Percentiles rank a stretch among this genome's conserved stretches.
phyloP scores from a whole-genome alignment of 352 stramenopile species.

The Phytophthora lateralis region DNA sequence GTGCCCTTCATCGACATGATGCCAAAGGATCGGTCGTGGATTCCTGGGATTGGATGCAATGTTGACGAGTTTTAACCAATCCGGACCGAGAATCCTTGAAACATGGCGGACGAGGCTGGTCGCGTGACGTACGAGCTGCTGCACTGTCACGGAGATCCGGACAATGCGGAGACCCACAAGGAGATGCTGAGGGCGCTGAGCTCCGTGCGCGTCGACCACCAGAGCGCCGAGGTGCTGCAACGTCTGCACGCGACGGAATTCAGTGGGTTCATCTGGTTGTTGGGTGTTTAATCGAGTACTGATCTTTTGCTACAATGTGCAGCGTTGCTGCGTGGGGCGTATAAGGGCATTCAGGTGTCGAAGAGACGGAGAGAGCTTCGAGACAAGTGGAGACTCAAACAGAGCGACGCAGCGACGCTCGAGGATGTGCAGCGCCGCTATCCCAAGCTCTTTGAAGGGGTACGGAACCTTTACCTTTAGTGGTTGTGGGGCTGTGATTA shows the following conservation, averaged over 20 bases:
- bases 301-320: neutral
- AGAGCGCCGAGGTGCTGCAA: slow-evolving; percentile 40
- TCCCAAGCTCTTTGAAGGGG: slow-evolving; percentile 51
- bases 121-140: slow-evolving; percentile 39
- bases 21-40: neutral
- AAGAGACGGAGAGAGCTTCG: slow-evolving; percentile 46
- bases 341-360: slow-evolving; percentile 24
- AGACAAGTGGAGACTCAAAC: slow-evolving; percentile 40
- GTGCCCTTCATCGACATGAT: slow-evolving; percentile 53
- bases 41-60: slow-evolving; percentile 5
- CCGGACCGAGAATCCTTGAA: too few relatives aligned
- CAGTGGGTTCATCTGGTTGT: slow-evolving; percentile 29
- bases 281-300: slow-evolving; percentile 1
- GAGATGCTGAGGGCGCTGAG: slow-evolving; percentile 51
- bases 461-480: slow-evolving; percentile 8
- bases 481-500: neutral
- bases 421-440: slow-evolving; percentile 44
- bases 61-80: neutral
- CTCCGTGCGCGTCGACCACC: slow-evolving; percentile 24
- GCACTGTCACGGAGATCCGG: slow-evolving; percentile 28
- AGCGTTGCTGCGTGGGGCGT: slow-evolving; percentile 38
- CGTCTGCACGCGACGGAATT: slow-evolving; percentile 51
- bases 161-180: slow-evolving; percentile 34
- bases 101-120: slow-evolving; percentile 23
- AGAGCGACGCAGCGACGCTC: slow-evolving; percentile 39